Percentiles rank a stretch among this genome's conserved stretches.
These are phyloP conservation scores for Clonostachys rhizophaga DNA, from an alignment of 2,329 filamentous ascomycete species.

Conservation along the genomic window DNA sequence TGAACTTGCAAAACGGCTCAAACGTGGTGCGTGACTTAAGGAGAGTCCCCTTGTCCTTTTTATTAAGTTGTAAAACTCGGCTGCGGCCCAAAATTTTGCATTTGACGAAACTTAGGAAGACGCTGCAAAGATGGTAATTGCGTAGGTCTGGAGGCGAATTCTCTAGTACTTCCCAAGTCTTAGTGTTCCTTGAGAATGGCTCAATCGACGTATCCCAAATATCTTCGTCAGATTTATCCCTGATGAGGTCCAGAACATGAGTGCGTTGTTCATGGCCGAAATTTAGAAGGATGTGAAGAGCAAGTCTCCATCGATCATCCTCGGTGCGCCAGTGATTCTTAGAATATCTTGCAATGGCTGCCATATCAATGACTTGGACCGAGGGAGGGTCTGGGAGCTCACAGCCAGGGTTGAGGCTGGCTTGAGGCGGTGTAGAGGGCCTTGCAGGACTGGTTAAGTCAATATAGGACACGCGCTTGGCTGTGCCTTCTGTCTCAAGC, in stretches of 20 bases:
- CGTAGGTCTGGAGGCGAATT: slow-evolving; percentile 5
- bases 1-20: slow-evolving; percentile 18
- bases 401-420: too few species aligned
- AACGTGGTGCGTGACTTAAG: slow-evolving; percentile 2
- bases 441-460: not conserved
- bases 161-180: slow-evolving; percentile 4
- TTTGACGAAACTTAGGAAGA: slow-evolving; percentile 21
- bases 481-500: too few species aligned
- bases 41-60: slow-evolving; percentile 10
- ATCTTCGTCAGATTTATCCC: slow-evolving; percentile 6
- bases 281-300: slow-evolving; percentile 20
- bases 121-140: slow-evolving; percentile 19
- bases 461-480: not conserved
- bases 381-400: not conserved
- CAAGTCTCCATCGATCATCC: slow-evolving; percentile 19
- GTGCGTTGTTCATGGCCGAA: slow-evolving; percentile 18
- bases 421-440: not conserved
- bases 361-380: slow-evolving; percentile 2
- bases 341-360: slow-evolving; percentile 10
- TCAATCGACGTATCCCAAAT: slow-evolving; percentile 10
- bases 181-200: slow-evolving; percentile 8
- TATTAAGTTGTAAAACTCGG: slow-evolving; percentile 8
- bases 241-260: slow-evolving; percentile 13
- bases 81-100: slow-evolving; percentile 13
- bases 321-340: slow-evolving; percentile 14